Percentiles rank a stretch among this genome's conserved stretches.
Evolutionary conservation across 306 rosid genomes (phyloP).

Genomic region (Quercus agrifolia): DNA sequence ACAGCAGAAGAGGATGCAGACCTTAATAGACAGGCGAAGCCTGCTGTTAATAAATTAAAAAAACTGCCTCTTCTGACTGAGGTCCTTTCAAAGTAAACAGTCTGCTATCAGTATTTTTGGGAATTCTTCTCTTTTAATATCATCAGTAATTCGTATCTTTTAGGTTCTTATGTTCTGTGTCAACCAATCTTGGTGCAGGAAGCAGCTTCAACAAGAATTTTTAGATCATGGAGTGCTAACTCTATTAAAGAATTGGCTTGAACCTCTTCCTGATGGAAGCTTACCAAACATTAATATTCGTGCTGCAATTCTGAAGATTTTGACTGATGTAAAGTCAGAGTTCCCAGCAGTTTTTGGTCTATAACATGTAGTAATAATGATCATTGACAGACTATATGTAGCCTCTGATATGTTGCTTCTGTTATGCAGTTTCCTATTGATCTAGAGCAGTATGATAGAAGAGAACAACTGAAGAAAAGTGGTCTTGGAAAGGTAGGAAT

Average conservation of each 20-base stretch:
- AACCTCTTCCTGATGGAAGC: constrained; percentile 97
- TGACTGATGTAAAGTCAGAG: constrained; percentile 64
- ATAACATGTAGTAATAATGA: not conserved
- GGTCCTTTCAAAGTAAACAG: constrained; percentile 84
- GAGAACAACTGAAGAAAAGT: constrained; percentile 91
- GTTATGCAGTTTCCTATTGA: constrained; percentile 79
- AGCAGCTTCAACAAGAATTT: constrained; percentile 88
- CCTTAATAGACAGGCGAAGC: constrained; percentile 74
- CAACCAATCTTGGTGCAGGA: constrained; percentile 40
- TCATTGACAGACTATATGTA: constrained; percentile 3
- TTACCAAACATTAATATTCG: constrained; percentile 86
- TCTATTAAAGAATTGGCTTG: constrained; percentile 88
- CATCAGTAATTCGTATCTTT: not conserved
- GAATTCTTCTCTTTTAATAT: not conserved
- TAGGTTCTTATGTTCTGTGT: not conserved
- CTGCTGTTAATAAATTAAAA: constrained; percentile 87
- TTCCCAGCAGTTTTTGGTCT: constrained; percentile 8
- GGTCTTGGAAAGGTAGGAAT: constrained; percentile 88
- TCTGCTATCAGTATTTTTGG: not conserved
- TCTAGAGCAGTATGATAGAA: constrained; percentile 88
- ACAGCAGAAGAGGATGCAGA: constrained; percentile 97
- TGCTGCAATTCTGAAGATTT: constrained; percentile 74
- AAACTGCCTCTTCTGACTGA: constrained; percentile 82
- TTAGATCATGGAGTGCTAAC: constrained; percentile 88
- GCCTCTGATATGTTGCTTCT: constrained; percentile 27